Base-by-base conservation (phyloP, 495 filamentous ascomycete species). In the Neurospora cerealis region DNA sequence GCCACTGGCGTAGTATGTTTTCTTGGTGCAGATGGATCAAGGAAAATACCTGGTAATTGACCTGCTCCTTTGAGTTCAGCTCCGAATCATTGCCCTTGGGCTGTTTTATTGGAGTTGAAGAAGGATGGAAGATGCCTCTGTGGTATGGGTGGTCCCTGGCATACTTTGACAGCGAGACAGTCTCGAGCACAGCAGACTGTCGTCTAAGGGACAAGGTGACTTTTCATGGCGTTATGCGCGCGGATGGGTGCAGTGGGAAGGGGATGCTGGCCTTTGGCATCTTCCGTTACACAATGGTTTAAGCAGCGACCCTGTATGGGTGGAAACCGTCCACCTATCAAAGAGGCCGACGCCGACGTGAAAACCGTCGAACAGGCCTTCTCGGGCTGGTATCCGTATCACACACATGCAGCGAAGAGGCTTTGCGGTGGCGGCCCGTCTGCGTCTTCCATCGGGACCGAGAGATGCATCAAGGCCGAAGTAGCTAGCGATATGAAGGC, bases 381-480 rank as follows among this genome's bases (percentile, higher is more conserved):
- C 28, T 17, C 28, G 28, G 54, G 24, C 28, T 62, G 54, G 54
- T 62, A 62, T 62, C 54, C 54, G 54, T 62, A 62, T 19, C 54
- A 34, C 54, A 15, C 28, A 62, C 54, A 62, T 62, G 54, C 54
- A 34, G 28, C 28, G 13, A 32, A 34, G 54, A 62, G 28, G 54
- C 54, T 34, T 62, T 34, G 28, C 54, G 54, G 54, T 62, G 54
- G 54, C 54, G 54, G 13, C 54, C 54, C 54, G 54, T 34, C 54
- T 62, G 54, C 54, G 21, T 62, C 28, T 34, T 17, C 54, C 39
- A 70, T 74, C 73, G 73, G 73, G 73, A 74, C 73, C 73, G 73
- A 74, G 44, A 32, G 69, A n/a, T 62, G 69, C 69, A 60, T 74
- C 39, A 21, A 32, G 41, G 28, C 73, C 73, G 73, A 74, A 24